Base-by-base conservation (phyloP, 148 eudicot genomes). In the Camellia lanceoleosa region DNA sequence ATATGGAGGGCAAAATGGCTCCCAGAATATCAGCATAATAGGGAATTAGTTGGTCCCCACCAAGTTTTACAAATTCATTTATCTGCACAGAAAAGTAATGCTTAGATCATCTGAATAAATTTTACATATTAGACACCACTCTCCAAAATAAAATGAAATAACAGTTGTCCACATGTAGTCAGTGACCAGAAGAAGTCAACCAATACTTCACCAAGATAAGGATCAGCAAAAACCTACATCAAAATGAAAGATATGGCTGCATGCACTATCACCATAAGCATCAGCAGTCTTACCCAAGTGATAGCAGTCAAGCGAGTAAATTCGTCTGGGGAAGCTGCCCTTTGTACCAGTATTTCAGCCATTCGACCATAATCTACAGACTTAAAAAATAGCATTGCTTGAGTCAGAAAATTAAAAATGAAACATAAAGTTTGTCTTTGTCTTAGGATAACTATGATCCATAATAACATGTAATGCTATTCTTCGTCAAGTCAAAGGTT, bases 311-410 rank as follows among this genome's bases (percentile, higher is more conserved):
- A 89, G 52, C 99, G 90, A 75, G 99, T 96, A 82, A 93, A 96
- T 85, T 87, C 99, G 88, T 96, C 99, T 64, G 85, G 78, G 47
- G 98, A 90, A 81, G 89, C 87, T 52, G 99, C 99, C 87, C 99
- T 91, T 77, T 94, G 94, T 74, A 96, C 97, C 87, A 96, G 87
- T 81, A 96, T 96, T 89, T 96, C 95, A 82, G 98, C 98, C 98
- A 96, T 93, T 86, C 99, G 98, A 84, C 99, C 99, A 88, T 93
- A 96, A 87, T 96, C 99, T 91, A 96, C 99, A 87, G 98, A 96
- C 99, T 96, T 89, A 82, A 82, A 87, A 63, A 87, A 83, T 77
- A 81, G 71, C 68, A 87, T 78, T 63, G 73, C 73, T 82, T 59
- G 58, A 80, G 84, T 85, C 85, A 87, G 82, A 86, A 66, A 82